phyloP scores from a whole-genome alignment of 345 rosid genomes.

The Chamaenerion angustifolium region DNA sequence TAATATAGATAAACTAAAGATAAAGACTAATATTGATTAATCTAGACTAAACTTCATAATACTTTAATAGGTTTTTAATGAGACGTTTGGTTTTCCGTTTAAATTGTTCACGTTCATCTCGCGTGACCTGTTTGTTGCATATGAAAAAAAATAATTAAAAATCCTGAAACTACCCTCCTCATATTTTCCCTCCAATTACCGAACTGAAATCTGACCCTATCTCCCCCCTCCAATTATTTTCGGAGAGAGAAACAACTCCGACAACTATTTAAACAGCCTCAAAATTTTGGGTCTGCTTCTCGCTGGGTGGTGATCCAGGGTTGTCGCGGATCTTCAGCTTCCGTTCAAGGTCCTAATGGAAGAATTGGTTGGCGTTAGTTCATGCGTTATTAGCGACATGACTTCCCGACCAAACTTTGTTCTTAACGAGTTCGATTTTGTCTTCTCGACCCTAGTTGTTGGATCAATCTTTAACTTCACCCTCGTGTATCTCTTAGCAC shows the following conservation, averaged over 20 bases:
- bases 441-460: constrained; percentile 79
- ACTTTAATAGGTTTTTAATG: no score
- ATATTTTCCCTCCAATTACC: no score
- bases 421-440: constrained; percentile 84
- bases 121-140: no score
- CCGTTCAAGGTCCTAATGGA: constrained; percentile 96
- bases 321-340: constrained; percentile 87
- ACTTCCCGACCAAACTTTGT: constrained; percentile 95
- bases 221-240: no score
- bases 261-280: constrained; percentile 10
- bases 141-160: no score
- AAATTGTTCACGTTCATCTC: no score
- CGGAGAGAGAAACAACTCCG: constrained; percentile 11
- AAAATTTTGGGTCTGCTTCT: constrained; percentile 55
- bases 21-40: no score
- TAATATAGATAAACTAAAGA: no score
- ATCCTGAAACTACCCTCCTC: no score
- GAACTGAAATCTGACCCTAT: no score
- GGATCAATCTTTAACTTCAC: constrained; percentile 79
- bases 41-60: no score
- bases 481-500: constrained; percentile 89
- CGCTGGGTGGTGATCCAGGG: constrained; percentile 83
- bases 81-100: no score
- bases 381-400: constrained; percentile 90
- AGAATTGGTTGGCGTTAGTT: constrained; percentile 77